A percentile compares a stretch with the other conserved stretches of the same genome.
These are phyloP conservation scores for Aspergillus pseudoglaucus DNA, from an alignment of 2,329 filamentous ascomycete genomes.

Conservation along the genomic window DNA sequence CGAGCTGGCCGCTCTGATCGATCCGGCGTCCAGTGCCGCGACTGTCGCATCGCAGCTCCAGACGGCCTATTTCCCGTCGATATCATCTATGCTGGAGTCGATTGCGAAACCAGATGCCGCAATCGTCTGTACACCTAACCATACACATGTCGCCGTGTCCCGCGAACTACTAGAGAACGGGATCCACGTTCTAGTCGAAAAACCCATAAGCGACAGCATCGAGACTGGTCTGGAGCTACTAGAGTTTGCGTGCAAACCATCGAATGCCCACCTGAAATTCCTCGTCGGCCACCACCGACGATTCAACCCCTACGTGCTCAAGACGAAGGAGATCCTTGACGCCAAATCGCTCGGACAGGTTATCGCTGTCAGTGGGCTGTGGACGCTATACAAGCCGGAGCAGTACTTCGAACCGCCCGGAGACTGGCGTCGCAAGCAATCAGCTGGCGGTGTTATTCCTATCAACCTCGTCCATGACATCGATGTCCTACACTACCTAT, in stretches of 20 bases:
- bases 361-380: conserved; percentile 51
- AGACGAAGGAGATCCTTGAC: conserved; percentile 42
- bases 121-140: conserved; percentile 55
- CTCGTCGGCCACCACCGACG: conserved; percentile 54
- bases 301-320: conserved; percentile 52
- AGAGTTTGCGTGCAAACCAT: conserved; percentile 10
- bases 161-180: conserved; percentile 43
- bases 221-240: conserved; percentile 18
- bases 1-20: conserved; percentile 41
- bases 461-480: conserved; percentile 59
- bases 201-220: conserved; percentile 45
- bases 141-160: conserved; percentile 49
- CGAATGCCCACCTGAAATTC: conserved; percentile 33
- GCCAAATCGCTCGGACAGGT: conserved; percentile 39
- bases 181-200: conserved; percentile 53
- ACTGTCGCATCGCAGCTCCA: conserved; percentile 30
- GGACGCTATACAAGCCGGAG: conserved; percentile 47
- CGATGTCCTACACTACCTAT: conserved; percentile 51
- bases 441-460: conserved; percentile 47
- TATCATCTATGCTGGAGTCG: conserved; percentile 38
- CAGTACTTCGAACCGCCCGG: conserved; percentile 46
- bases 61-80: conserved; percentile 35
- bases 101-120: conserved; percentile 45
- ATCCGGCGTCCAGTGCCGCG: conserved; percentile 37
- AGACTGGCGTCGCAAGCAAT: conserved; percentile 42